A percentile compares a stretch with the other conserved stretches of the same genome.
Conservation (phyloP, 2,329 filamentous ascomycete genomes). For the Ilyonectria destructans region DNA sequence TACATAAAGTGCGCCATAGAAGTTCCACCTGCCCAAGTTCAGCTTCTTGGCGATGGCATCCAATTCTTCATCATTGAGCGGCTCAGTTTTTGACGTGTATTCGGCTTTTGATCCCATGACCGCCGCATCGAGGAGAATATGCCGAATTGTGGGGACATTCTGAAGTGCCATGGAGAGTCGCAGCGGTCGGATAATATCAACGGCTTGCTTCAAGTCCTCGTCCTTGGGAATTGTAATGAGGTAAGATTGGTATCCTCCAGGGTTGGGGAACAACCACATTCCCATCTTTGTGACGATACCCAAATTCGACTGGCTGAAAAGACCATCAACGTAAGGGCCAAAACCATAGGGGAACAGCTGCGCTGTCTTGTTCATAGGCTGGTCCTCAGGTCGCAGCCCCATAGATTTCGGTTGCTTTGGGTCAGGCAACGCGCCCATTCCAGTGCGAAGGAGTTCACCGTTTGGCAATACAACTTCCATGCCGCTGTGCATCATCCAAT, state of each 20-base stretch:
- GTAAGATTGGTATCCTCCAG: slow-evolving; percentile 38
- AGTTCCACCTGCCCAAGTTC: slow-evolving; percentile 44
- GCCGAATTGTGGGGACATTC: slow-evolving; percentile 41
- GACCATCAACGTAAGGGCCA: slow-evolving; percentile 28
- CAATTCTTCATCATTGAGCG: slow-evolving; percentile 30
- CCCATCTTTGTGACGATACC: slow-evolving; percentile 30
- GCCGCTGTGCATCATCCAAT: slow-evolving; percentile 20
- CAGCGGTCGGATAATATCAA: slow-evolving; percentile 43
- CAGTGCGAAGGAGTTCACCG: slow-evolving; percentile 24
- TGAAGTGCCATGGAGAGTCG: slow-evolving; percentile 42
- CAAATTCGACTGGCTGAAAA: slow-evolving; percentile 24
- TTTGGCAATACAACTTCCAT: slow-evolving; percentile 33
- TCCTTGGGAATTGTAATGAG: slow-evolving; percentile 42
- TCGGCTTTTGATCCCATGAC: slow-evolving; percentile 30
- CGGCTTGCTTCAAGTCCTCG: slow-evolving; percentile 40
- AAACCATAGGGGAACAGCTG: slow-evolving; percentile 34
- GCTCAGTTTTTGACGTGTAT: slow-evolving; percentile 30
- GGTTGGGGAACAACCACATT: slow-evolving; percentile 31
- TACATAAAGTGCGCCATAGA: slow-evolving; percentile 42
- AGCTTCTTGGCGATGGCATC: slow-evolving; percentile 40
- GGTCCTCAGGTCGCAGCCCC: slow-evolving; percentile 21
- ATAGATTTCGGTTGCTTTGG: slow-evolving; percentile 7
- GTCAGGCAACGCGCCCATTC: slow-evolving; percentile 30
- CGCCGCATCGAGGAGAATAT: slow-evolving; percentile 41
- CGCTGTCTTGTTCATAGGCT: slow-evolving; percentile 21